A percentile compares a stretch with the other conserved stretches of the same genome.
Evolutionary conservation across 495 filamentous ascomycete species (phyloP).

Genomic region (Hypoxylon cercidicola): DNA sequence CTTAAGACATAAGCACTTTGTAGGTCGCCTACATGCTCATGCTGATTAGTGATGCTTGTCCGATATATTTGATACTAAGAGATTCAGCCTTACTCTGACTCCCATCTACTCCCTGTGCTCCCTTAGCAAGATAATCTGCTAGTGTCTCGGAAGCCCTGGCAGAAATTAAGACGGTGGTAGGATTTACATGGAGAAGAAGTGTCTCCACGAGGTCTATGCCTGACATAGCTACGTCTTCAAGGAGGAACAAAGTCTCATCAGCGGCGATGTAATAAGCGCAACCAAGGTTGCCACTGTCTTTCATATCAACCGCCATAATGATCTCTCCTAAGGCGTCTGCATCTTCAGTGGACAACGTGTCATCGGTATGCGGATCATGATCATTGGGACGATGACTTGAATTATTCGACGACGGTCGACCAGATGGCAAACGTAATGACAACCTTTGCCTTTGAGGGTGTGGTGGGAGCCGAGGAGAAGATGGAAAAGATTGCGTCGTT

Average conservation of each 20-base stretch:
- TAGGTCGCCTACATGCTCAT: conserved; percentile 41
- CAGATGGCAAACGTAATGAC: conserved; percentile 37
- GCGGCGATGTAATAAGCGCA: conserved; percentile 86
- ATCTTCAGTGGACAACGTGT: conserved; percentile 50
- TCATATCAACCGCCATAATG: conserved; percentile 85
- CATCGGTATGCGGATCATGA: conserved; percentile 8
- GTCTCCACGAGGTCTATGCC: conserved; percentile 76
- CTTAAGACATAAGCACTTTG: conserved; percentile 75
- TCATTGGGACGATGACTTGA: conserved; percentile 17
- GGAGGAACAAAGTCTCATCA: conserved; percentile 79
- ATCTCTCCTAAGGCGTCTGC: conserved; percentile 76
- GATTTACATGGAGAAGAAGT: conserved; percentile 80
- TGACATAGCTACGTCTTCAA: conserved; percentile 81
- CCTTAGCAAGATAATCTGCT: conserved; percentile 56
- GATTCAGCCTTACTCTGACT: conserved; percentile 42
- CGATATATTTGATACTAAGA: background rate
- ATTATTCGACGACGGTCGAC: conserved; percentile 21
- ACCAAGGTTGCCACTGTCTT: conserved; percentile 72
- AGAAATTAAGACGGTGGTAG: conserved; percentile 81
- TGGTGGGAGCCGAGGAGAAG: conserved; percentile 43
- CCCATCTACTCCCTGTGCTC: conserved; percentile 52
- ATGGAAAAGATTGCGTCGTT: conserved; percentile 16
- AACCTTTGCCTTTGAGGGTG: conserved; percentile 39
- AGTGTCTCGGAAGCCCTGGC: conserved; percentile 72
- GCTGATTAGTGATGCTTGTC: conserved; percentile 16